Base-by-base conservation (phyloP, 768 basidiomycete species). In the Auricularia sp. region DNA sequence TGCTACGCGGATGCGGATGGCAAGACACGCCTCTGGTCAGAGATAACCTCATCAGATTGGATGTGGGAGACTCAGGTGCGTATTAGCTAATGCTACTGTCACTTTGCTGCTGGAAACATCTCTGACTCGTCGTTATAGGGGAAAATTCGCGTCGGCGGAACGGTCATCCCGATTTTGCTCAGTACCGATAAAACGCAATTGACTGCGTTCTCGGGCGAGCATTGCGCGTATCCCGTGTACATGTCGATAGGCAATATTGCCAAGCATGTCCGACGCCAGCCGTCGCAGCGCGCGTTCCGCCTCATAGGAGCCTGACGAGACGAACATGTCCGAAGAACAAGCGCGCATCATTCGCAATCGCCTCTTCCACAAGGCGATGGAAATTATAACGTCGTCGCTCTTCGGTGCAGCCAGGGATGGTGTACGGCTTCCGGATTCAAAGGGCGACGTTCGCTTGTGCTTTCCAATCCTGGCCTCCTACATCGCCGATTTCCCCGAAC, bases 401-500 rank as follows among this genome's bases (percentile, higher is more conserved):
- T 65, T 71, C 3, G 47, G 68, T 0, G 77, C 76, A 11, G 69
- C 76, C 0, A 66, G 63, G 3, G 35, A 70, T 0, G 79, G 80
- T 0, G 69, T 79, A 0, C 42, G 67, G 0, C 77, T 80, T 70
- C n/a, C 54, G 0, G 73, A 72, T 51, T 74, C 75, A 3, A 73
- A 77, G 63, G 77, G 78, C 1, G 69, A 80, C 33, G 61, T 79
- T n/a, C 78, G 77, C 56, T 81, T 79, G 36, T 68, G 47, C n/a
- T 45, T 61, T 13, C 21, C 37, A n/a, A 36, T 37, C 51, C 4
- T 56, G 7, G 61, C 34, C 21, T 69, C 70, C 0, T 77, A 75
- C 65, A 67, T 77, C 7, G 75, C 75, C 0, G 78, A 81, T 68
- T 77, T 80, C 65, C 81, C 81, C 0, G 80, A 83, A 65, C 81